phyloP scores from a whole-genome alignment of 1,284 basidiomycete species.

The Mixia osmundae region DNA sequence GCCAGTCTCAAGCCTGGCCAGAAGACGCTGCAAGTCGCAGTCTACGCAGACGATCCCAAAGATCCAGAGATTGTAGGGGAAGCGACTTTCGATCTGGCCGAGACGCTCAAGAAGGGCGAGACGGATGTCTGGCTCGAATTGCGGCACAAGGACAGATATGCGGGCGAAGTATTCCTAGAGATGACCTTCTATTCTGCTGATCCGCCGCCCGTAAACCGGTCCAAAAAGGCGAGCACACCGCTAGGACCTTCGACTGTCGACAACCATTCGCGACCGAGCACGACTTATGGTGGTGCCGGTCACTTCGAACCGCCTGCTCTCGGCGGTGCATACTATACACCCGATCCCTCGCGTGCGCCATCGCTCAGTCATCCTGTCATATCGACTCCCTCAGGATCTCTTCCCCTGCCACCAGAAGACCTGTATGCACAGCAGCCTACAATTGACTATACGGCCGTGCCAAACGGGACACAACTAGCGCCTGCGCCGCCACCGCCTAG shows the following conservation, averaged over 20 bases:
- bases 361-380: too few relatives aligned
- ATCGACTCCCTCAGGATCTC: too few relatives aligned
- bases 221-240: background rate
- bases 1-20: slow-evolving; percentile 14
- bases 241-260: slow-evolving; percentile 4
- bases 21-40: slow-evolving; percentile 40
- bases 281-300: slow-evolving; percentile 7
- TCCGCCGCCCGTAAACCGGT: background rate
- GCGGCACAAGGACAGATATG: slow-evolving; percentile 69
- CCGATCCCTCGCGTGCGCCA: too few relatives aligned
- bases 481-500: too few relatives aligned
- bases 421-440: too few relatives aligned
- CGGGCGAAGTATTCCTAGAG: slow-evolving; percentile 80
- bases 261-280: slow-evolving; percentile 2
- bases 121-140: slow-evolving; percentile 93
- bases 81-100: slow-evolving; percentile 58
- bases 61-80: slow-evolving; percentile 95
- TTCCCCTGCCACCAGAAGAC: too few relatives aligned
- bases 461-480: too few relatives aligned
- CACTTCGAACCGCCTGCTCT: slow-evolving; percentile 4
- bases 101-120: slow-evolving; percentile 80
- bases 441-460: too few relatives aligned
- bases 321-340: background rate
- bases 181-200: slow-evolving; percentile 84
- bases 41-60: slow-evolving; percentile 82